Evolutionary conservation across 306 rosid species (phyloP), one percentile per base, ranked within the genome.

Genomic region (Trichosanthes cucumerina): DNA sequence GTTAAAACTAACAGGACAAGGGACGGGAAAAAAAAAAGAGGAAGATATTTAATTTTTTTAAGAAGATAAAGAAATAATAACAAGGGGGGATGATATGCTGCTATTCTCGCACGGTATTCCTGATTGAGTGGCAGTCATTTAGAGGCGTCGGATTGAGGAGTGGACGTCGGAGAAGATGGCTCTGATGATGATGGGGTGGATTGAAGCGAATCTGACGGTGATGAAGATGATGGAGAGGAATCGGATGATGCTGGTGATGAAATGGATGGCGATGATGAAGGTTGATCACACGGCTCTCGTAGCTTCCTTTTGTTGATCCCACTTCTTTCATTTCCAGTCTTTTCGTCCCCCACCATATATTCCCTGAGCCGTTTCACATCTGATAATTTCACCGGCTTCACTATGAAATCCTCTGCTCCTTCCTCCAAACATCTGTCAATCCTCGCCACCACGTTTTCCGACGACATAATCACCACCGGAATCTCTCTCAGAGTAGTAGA

Each of bases 401-500:
- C 93, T 86, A 95, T 87, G 82, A 92, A 95, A 81, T 92, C 99
- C 82, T 95, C 97, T 23, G 99, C 99, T 2, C 99, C 99, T 88
- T 95, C 97, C 82, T 95, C 99, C 81, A 95, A 87, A 77, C 99
- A 95, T 58, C 99, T 86, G 90, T 92, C 93, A 33, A 91, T 91
- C 31, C 99, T 96, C 60, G 99, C 91, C 87, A 92, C 78, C 73
- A 95, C 87, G 77, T 95, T 95, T 57, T 95, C 99, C 5, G 99
- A 95, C 9, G 99, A 95, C 99, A 95, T 95, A 33, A 95, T 95
- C 81, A 95, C 99, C 66, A 95, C 99, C 0, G 99, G 99, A 47
- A 90, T 90, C 87, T 88, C 88, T 78, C 79, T 86, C 76, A 92
- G 84, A 69, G 89, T 80, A 26, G 97, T 85, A 3, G 97, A 95